phyloP scores from a whole-genome alignment of 805 yeast species.

The Saccharomycopsis synnaedendra region DNA sequence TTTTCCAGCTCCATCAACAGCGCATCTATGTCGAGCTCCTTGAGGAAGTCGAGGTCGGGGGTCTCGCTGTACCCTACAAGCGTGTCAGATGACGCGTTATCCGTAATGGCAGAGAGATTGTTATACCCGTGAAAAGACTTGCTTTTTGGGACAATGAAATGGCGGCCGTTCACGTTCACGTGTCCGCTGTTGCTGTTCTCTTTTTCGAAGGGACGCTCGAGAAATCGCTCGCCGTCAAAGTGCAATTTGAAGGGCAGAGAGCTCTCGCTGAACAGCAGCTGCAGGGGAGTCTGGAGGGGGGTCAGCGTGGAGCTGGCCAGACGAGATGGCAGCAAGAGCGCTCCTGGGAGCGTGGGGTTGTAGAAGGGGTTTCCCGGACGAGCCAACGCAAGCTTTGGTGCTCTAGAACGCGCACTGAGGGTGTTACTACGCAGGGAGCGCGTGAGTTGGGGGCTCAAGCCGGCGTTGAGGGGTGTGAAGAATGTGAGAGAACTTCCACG shows the following conservation, averaged over 20 bases:
- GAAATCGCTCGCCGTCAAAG: background rate
- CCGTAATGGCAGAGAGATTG: background rate
- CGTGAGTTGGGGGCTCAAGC: slow-evolving; percentile 4
- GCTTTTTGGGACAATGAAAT: slow-evolving; percentile 1
- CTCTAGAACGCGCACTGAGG: background rate
- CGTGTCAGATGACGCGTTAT: background rate
- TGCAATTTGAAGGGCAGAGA: slow-evolving; percentile 1
- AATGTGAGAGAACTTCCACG: slow-evolving; percentile 11
- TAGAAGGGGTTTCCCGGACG: slow-evolving; percentile 11
- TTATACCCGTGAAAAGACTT: slow-evolving; percentile 1
- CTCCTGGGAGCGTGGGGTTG: background rate
- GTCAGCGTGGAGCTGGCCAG: slow-evolving; percentile 3
- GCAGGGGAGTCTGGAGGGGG: slow-evolving; percentile 8
- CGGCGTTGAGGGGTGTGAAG: slow-evolving; percentile 11
- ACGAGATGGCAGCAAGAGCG: slow-evolving; percentile 8
- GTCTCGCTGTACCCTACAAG: background rate
- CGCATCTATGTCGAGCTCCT: background rate
- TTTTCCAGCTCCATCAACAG: background rate
- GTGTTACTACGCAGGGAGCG: background rate
- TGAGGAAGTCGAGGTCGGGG: background rate
- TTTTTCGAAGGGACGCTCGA: too few relatives aligned
- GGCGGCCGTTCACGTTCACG: background rate
- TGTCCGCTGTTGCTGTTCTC: background rate
- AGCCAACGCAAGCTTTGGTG: background rate
- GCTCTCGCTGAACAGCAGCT: background rate